Base-by-base conservation (phyloP, 2,329 filamentous ascomycete genomes). In the Aspergillus sojae region DNA sequence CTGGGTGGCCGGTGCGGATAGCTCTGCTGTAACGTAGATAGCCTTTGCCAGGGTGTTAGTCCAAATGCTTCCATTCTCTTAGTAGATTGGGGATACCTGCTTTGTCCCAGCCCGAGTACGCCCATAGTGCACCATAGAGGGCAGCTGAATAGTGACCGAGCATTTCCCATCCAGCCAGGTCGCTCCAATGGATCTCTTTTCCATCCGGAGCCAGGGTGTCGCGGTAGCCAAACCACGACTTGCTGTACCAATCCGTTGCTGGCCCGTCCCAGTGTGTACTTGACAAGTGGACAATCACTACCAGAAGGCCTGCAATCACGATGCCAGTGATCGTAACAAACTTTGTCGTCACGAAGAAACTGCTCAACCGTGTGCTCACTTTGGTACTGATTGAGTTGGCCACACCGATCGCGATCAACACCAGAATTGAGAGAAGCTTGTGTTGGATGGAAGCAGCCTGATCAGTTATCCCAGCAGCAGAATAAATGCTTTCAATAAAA, bases 41-140 rank as follows among this genome's bases (percentile, higher is more conserved):
- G 66, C 66, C 66, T 67, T 30, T 5, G 28, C n/a, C 23, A 2
- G 2, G 10, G 0, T 4, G 48, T 52, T 12, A 52, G 48, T 32
- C 14, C 7, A 19, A 52, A 7, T 7, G 3, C 14, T 10, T 5
- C 3, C 28, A 12, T 52, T n/a, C 28, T 12, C 28, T n/a, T 3
- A 10, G 21, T 14, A 28, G 9, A 19, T 1, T 5, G 16, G 6
- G 11, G 12, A 3, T 23, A n/a, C 61, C 26, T 57, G 57, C 66
- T 63, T 68, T 68, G 23, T 68, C 66, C 66, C 66, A 68, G 12
- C 66, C 66, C 0, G 66, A 68, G 52, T 68, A 68, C 0, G 66
- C 66, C 66, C 66, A 68, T 1, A 68, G 58, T 1, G 66, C 66
- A 12, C 66, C 66, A 34, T 68, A 68, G 1, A 68, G 58, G 6